phyloP scores from a whole-genome alignment of 169 alveolate species.

The Plasmodium berghei region DNA sequence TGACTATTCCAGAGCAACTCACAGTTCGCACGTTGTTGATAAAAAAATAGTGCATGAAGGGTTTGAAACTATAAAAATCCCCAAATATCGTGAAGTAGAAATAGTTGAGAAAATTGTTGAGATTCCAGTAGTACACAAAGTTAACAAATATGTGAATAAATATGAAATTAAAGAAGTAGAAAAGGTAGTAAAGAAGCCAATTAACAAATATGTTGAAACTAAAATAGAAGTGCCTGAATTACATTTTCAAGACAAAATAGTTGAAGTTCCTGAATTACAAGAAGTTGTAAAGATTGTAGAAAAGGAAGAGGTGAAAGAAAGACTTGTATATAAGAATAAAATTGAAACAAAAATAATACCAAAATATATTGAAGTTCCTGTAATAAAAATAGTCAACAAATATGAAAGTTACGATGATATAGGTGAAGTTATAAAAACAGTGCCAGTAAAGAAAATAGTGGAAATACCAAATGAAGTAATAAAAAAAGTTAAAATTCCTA shows the following conservation, averaged over 20 bases:
- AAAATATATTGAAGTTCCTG: conserved; percentile 86
- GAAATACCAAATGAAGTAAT: conserved; percentile 86
- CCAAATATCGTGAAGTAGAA: conserved; percentile 85
- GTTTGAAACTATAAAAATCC: conserved; percentile 83
- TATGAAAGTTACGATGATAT: conserved; percentile 86
- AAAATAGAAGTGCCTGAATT: conserved; percentile 85
- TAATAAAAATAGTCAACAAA: conserved; percentile 80
- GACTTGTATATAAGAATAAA: conserved; percentile 83
- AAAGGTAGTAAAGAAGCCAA: conserved; percentile 83
- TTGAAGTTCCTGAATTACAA: conserved; percentile 87
- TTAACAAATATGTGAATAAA: conserved; percentile 83
- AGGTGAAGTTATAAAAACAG: conserved; percentile 84
- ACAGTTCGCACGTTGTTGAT: conserved; percentile 77
- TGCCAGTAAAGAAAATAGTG: conserved; percentile 82
- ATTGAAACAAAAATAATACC: conserved; percentile 85
- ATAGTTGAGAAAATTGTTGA: conserved; percentile 84
- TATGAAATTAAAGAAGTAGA: conserved; percentile 85
- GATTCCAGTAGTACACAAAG: conserved; percentile 86
- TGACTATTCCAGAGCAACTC: conserved; percentile 83
- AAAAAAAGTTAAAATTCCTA: conserved; percentile 82
- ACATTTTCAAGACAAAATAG: conserved; percentile 82
- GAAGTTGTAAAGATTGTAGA: conserved; percentile 82
- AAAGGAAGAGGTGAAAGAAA: conserved; percentile 82
- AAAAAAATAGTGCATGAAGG: conserved; percentile 85
- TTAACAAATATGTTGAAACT: conserved; percentile 84